A percentile compares a stretch with the other conserved stretches of the same genome.
These are phyloP conservation scores for Achlya hypogyna DNA, from an alignment of 352 stramenopile genomes.

Conservation along the genomic window DNA sequence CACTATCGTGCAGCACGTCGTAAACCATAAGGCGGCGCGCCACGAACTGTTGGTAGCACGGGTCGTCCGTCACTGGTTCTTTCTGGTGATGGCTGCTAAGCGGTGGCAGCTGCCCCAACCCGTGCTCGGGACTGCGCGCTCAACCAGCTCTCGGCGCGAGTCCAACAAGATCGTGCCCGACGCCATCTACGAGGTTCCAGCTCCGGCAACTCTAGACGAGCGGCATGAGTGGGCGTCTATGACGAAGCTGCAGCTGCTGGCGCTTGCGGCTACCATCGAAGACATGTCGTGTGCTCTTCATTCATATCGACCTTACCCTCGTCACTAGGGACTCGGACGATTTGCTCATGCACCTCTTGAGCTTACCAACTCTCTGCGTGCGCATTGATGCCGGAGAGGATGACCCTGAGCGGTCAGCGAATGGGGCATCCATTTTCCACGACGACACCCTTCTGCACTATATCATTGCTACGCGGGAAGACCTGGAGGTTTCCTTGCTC, in stretches of 20 bases:
- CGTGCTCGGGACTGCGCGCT: too few relatives aligned
- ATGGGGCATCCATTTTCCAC: not conserved
- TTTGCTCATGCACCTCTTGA: not conserved
- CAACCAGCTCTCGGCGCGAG: too few relatives aligned
- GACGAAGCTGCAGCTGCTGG: not conserved
- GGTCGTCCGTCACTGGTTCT: not conserved
- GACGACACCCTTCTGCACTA: constrained; percentile 9
- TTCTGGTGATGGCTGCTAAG: not conserved
- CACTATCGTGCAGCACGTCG: not conserved
- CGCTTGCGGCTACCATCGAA: not conserved
- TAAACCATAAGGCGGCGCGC: not conserved
- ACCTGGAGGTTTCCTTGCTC: not conserved
- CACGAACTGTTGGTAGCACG: not conserved
- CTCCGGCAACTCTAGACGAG: not conserved
- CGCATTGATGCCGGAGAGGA: not conserved
- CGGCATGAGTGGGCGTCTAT: not conserved
- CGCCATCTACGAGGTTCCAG: too few relatives aligned
- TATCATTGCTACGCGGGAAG: not conserved
- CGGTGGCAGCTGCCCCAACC: not conserved
- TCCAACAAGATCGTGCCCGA: too few relatives aligned
- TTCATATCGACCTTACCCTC: not conserved
- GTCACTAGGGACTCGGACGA: not conserved
- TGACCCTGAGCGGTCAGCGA: not conserved
- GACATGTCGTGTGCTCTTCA: not conserved
- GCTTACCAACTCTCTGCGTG: not conserved